A percentile compares a stretch with the other conserved stretches of the same genome.
Conservation (phyloP, 345 rosid species). For the Turnera subulata region DNA sequence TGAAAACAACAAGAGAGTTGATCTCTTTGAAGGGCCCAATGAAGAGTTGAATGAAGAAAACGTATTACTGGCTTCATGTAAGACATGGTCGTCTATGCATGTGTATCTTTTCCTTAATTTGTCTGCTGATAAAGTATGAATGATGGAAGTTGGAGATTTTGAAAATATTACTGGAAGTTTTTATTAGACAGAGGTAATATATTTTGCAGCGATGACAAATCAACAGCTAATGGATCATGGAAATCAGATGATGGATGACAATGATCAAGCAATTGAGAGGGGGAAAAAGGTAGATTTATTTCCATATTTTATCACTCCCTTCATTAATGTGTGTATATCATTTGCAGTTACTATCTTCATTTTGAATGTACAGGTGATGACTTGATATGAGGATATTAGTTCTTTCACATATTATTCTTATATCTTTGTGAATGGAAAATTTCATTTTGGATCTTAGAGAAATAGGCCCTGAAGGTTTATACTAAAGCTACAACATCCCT, state of each 20-base stretch:
- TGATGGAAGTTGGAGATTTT: not conserved
- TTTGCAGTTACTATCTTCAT: not conserved
- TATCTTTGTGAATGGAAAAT: not conserved
- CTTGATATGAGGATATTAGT: not conserved
- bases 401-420: not conserved
- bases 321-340: too few species aligned
- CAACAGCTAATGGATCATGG: conserved; percentile 72
- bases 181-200: conserved; percentile 14
- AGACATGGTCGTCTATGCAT: conserved; percentile 21
- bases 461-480: not conserved
- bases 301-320: too few species aligned
- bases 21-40: conserved; percentile 83
- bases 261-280: conserved; percentile 92
- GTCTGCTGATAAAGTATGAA: too few species aligned
- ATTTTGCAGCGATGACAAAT: conserved; percentile 74
- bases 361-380: not conserved
- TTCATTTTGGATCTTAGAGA: not conserved
- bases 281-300: conserved; percentile 53
- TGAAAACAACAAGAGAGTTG: conserved; percentile 77
- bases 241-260: conserved; percentile 81
- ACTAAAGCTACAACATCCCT: too few species aligned
- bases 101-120: not conserved
- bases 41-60: conserved; percentile 84
- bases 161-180: conserved; percentile 3
- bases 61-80: conserved; percentile 83